Base-by-base conservation (phyloP, 2,329 filamentous ascomycete genomes). In the Raffaelea deltoideospora region DNA sequence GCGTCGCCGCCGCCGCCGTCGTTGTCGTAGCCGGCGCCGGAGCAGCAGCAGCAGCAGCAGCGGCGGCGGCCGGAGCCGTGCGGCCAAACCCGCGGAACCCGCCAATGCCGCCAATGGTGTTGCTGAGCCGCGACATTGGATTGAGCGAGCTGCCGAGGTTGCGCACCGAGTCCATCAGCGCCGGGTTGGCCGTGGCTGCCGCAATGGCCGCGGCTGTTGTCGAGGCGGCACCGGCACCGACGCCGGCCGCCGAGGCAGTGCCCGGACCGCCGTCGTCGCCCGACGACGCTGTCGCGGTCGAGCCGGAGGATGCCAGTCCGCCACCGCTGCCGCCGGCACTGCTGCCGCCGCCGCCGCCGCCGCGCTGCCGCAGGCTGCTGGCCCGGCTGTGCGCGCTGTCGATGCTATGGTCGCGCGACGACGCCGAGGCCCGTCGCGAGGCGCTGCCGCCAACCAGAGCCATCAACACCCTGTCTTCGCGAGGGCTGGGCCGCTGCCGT, bases 61-160 rank as follows among this genome's bases (percentile, higher is more conserved):
- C n/a, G n/a, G n/a, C n/a, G n/a, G n/a, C n/a, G n/a, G 63, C 61
- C 9, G 63, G 56, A 17, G 62, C 56, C 18, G 62, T 56, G 36
- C 79, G 64, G 1, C 83, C 81, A 48, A 93, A 88, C 1, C 76
- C 77, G 38, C 80, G 74, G 46, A 92, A 79, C 51, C 77, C 69
- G 38, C 71, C 70, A 52, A 90, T 85, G 24, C 76, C 68, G n/a
- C n/a, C n/a, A n/a, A n/a, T n/a, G n/a, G n/a, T n/a, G n/a, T n/a
- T n/a, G 9, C 79, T 75, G 35, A 93, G 71, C 35, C 84, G 73
- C 31, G 76, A 83, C 53, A 93, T 77, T 3, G 85, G 85, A 48
- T 93, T 93, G 24, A 93, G 63, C 1, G 79, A 78, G 53, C 71
- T 90, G 27, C 84, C 78, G 41, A 93, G 67, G 52, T 72, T 88